Evolutionary conservation across 495 filamentous ascomycete genomes (phyloP).

Genomic region (Eremomyces bilateralis): DNA sequence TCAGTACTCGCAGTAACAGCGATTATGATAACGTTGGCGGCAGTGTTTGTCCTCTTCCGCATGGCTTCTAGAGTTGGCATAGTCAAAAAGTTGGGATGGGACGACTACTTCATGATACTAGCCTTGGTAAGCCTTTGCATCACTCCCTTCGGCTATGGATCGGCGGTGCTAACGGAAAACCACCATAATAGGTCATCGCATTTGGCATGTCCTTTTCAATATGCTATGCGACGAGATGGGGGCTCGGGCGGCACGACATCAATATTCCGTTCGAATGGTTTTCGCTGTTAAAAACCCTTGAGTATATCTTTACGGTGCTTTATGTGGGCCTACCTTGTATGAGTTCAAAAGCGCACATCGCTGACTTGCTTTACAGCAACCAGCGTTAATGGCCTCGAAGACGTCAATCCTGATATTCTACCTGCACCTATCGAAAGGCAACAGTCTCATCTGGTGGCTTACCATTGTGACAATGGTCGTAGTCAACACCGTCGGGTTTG

Average conservation of each 20-base stretch:
- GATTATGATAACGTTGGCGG: no score
- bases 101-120: constrained; percentile 69
- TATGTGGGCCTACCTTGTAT: constrained; percentile 48
- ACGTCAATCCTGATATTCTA: constrained; percentile 85
- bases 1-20: no score
- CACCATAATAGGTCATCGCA: constrained; percentile 32
- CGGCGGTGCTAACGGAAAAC: background rate
- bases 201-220: constrained; percentile 59
- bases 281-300: constrained; percentile 34
- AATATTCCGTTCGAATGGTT: constrained; percentile 31
- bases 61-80: constrained; percentile 52
- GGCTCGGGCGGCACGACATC: constrained; percentile 54
- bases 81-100: constrained; percentile 41
- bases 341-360: background rate
- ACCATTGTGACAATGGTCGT: constrained; percentile 48
- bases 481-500: constrained; percentile 55
- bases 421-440: constrained; percentile 51
- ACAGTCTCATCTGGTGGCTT: constrained; percentile 46
- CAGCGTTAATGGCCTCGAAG: constrained; percentile 71
- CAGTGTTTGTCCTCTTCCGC: constrained; percentile 48
- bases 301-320: constrained; percentile 67
- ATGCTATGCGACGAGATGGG: constrained; percentile 44
- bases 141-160: background rate
- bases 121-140: constrained; percentile 42
- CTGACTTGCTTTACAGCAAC: constrained; percentile 39